Conservation (phyloP, 257 asterid genomes). For the Nicotiana tomentosiformis region DNA sequence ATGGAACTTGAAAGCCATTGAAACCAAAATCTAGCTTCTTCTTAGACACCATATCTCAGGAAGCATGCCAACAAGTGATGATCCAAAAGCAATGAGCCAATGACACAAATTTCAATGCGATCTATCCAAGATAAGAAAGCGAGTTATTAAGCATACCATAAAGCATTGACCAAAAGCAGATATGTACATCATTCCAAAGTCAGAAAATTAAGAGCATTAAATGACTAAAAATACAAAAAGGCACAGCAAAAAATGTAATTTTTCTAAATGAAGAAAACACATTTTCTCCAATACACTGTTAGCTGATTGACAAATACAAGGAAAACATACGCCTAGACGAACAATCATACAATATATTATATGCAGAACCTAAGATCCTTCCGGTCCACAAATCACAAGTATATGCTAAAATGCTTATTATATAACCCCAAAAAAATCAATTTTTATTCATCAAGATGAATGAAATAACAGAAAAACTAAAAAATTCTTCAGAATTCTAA, state of each 20-base stretch:
- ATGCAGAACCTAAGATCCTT: not conserved
- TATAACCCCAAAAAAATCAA: not conserved
- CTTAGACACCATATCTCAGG: constrained; percentile 57
- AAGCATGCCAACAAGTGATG: constrained; percentile 42
- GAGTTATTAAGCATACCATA: not conserved
- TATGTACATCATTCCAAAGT: not conserved
- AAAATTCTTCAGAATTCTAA: not conserved
- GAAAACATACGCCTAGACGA: not conserved
- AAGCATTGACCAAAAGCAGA: not conserved
- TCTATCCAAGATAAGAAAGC: not conserved
- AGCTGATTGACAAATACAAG: not conserved
- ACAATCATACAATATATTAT: not conserved
- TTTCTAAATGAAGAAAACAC: not conserved
- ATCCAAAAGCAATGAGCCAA: not conserved
- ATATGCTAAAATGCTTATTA: not conserved
- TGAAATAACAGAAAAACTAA: not conserved
- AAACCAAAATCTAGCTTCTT: constrained; percentile 49
- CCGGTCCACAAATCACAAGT: not conserved
- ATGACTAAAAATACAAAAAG: not conserved
- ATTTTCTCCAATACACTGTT: not conserved
- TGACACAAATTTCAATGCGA: not conserved
- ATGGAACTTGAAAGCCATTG: constrained; percentile 41
- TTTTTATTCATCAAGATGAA: not conserved
- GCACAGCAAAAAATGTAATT: not conserved
- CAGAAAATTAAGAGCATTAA: not conserved